Percentiles rank a stretch among this genome's conserved stretches.
These are phyloP conservation scores for Gossypium arboreum DNA, from an alignment of 345 rosid species.

Conservation along the genomic window DNA sequence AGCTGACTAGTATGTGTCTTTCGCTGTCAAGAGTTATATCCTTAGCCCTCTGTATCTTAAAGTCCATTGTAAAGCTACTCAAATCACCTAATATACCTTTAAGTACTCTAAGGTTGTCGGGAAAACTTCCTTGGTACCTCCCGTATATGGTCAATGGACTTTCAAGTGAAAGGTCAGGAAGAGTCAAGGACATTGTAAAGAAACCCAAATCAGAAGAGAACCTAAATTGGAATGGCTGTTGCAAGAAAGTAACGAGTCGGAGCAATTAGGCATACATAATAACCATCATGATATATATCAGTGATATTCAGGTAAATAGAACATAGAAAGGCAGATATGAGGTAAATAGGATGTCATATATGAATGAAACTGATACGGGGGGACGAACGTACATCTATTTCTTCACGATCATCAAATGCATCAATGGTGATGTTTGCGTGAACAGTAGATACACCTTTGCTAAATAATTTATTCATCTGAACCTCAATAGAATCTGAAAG, in stretches of 20 bases:
- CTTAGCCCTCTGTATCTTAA: conserved; percentile 37
- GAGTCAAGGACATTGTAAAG: conserved; percentile 14
- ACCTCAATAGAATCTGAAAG: not conserved
- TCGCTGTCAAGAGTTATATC: conserved; percentile 12
- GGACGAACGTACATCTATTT: conserved; percentile 50
- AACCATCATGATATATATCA: too few species aligned
- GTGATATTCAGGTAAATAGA: not conserved
- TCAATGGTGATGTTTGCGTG: not conserved
- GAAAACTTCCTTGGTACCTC: conserved; percentile 48
- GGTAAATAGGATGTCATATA: not conserved
- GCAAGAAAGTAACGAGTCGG: not conserved
- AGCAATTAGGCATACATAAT: too few species aligned
- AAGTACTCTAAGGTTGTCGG: conserved; percentile 30
- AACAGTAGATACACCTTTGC: not conserved
- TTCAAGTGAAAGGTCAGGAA: conserved; percentile 56
- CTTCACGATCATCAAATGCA: not conserved
- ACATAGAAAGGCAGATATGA: not conserved
- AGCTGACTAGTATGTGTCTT: not conserved
- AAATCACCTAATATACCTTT: conserved; percentile 45
- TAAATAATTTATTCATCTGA: not conserved
- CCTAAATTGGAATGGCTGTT: too few species aligned
- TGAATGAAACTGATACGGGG: not conserved
- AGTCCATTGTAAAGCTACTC: conserved; percentile 36
- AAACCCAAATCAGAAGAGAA: not conserved
- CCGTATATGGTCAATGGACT: conserved; percentile 47